Evolutionary conservation across 441 rosid species (phyloP), one percentile per base, ranked within the genome.

Genomic region (Erodium moschatum): DNA sequence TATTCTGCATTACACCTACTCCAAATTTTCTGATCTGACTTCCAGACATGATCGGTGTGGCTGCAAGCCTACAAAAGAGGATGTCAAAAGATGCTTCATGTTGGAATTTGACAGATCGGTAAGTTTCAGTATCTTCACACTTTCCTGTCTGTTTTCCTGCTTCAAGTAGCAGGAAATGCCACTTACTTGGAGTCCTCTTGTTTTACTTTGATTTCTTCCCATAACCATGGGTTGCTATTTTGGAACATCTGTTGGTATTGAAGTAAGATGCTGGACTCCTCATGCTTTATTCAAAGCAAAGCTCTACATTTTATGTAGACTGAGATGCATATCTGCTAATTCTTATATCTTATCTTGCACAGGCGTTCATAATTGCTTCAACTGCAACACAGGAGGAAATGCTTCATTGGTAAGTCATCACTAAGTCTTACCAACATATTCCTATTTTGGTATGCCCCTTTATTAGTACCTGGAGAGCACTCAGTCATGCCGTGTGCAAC

Each of bases 11-110:
- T 90, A 85, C 72, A 87, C 98, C 42, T 93, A 93, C 72, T 68
- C 96, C 16, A 89, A 80, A 64, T 89, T 84, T 80, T 93, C 98
- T 63, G 98, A 93, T 82, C 85, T 93, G 81, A 93, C 96, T 69
- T 89, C 97, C 75, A 89, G 98, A 76, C 92, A 87, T 72, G 86
- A 89, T 84, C 94, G 92, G n/a, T 92, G 98, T 85, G 96, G 96
- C 78, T 93, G 97, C 87, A 93, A 89, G 77, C 98, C 95, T 63
- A 93, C 92, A 29, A 87, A 83, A 76, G 95, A 85, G 50, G 96
- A 87, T 84, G 91, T 90, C 66, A 90, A 85, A 78, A 87, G 92
- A 79, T 93, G 98, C 81, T 93, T 89, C 81, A 90, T 54, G 61
- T 54, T 54, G 61, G 61, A 54, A 54, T 54, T 54, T 54, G 61